Percentiles rank a stretch among this genome's conserved stretches.
Evolutionary conservation across 1,139 yeast species (phyloP).

Genomic region (Wickerhamiella infanticola): DNA sequence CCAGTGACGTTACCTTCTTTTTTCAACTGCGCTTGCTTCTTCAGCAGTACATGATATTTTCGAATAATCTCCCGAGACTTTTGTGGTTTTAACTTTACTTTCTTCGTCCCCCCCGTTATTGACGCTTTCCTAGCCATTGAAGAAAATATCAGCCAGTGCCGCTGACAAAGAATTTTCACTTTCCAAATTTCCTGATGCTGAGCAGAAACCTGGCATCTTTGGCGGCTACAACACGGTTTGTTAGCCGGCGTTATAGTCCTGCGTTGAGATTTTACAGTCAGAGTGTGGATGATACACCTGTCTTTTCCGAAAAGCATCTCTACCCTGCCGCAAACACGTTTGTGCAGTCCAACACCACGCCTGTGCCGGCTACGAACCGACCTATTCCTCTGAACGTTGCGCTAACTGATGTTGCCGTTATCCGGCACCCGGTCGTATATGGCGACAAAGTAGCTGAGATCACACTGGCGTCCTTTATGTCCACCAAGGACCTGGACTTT

Average conservation of each 20-base stretch:
- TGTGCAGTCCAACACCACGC: slow-evolving; percentile 16
- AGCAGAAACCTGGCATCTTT: background rate
- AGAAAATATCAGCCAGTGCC: background rate
- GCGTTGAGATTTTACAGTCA: slow-evolving; percentile 3
- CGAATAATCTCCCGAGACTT: slow-evolving; percentile 22
- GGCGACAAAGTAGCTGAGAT: slow-evolving; percentile 55
- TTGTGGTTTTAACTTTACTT: slow-evolving; percentile 12
- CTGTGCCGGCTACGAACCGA: slow-evolving; percentile 17
- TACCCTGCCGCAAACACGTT: slow-evolving; percentile 17
- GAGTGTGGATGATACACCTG: slow-evolving; percentile 14
- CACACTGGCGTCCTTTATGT: slow-evolving; percentile 54
- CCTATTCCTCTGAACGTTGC: slow-evolving; percentile 77
- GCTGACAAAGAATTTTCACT: background rate
- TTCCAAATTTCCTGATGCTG: background rate
- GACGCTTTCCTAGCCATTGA: background rate
- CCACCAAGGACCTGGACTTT: slow-evolving; percentile 49
- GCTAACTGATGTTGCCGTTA: slow-evolving; percentile 68
- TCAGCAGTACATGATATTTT: slow-evolving; percentile 23
- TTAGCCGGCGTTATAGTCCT: background rate
- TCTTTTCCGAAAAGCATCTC: slow-evolving; percentile 12
- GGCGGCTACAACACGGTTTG: background rate
- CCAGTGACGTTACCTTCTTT: background rate
- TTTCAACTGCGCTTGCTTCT: slow-evolving; percentile 15
- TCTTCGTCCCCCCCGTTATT: slow-evolving; percentile 1
- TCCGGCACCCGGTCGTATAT: slow-evolving; percentile 49